Percentiles rank a stretch among this genome's conserved stretches.
These are phyloP conservation scores for Triglochin maritima DNA, from an alignment of 106 monocot species.

Conservation along the genomic window DNA sequence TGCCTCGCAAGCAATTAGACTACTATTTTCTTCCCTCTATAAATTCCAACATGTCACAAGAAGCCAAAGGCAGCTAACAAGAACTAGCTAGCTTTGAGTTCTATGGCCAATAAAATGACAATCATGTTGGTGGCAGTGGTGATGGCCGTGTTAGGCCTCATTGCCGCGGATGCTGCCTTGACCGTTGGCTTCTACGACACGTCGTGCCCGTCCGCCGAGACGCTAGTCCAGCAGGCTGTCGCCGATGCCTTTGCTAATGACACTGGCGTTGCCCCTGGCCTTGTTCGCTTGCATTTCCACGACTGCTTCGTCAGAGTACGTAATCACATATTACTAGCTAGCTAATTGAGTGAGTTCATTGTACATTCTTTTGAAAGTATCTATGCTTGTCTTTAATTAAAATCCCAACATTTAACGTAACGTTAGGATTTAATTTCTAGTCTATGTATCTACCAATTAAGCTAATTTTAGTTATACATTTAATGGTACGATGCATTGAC, in stretches of 20 bases:
- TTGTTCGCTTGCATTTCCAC: conserved; percentile 18
- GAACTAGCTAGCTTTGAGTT: too few relatives aligned
- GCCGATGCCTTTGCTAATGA: background rate
- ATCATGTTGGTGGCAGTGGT: background rate
- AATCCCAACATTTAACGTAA: background rate
- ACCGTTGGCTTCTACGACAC: conserved; percentile 9
- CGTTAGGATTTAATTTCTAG: background rate
- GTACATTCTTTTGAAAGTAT: background rate
- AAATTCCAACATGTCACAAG: too few relatives aligned
- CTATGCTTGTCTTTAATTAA: background rate
- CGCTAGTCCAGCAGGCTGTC: conserved; percentile 2
- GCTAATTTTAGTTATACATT: background rate
- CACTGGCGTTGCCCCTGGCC: conserved; percentile 5
- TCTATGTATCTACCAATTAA: background rate
- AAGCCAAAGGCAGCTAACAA: too few relatives aligned
- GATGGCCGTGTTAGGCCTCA: background rate
- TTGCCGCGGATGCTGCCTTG: background rate
- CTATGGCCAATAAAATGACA: background rate
- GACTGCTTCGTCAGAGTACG: conserved; percentile 20
- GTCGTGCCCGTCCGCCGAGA: conserved; percentile 8
- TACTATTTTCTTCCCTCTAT: too few relatives aligned
- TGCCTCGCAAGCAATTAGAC: too few relatives aligned
- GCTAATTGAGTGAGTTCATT: background rate
- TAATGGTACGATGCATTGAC: background rate
- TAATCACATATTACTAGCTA: background rate